Conservation (phyloP, 176 grass and related monocot species). For the Calamus simplicifolius region DNA sequence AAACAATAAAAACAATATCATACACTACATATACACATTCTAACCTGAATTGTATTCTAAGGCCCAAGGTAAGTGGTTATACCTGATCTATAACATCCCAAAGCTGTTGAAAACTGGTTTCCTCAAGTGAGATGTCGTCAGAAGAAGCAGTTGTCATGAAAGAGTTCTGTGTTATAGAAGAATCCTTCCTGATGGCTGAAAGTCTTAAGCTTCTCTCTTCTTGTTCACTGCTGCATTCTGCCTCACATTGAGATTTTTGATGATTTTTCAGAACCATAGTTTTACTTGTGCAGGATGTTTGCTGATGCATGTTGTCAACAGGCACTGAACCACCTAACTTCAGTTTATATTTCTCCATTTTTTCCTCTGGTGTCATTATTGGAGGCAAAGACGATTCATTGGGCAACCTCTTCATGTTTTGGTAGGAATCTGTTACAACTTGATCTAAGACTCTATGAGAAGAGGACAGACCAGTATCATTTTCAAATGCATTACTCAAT, state of each 20-base stretch:
- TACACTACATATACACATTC: too few species aligned
- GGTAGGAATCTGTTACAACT: not conserved
- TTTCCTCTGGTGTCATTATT: slow-evolving; percentile 28
- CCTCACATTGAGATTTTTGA: slow-evolving; percentile 19
- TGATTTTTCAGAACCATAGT: slow-evolving; percentile 35
- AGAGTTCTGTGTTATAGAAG: slow-evolving; percentile 44
- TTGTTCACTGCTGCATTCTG: slow-evolving; percentile 10
- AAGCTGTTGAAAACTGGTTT: slow-evolving; percentile 65
- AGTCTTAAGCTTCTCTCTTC: slow-evolving; percentile 31
- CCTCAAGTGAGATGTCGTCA: slow-evolving; percentile 42
- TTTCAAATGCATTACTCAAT: slow-evolving; percentile 1
- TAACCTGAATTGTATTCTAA: too few species aligned
- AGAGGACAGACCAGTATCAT: not conserved
- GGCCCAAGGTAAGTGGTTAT: slow-evolving; percentile 6
- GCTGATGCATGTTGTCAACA: slow-evolving; percentile 22
- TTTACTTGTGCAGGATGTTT: slow-evolving; percentile 28
- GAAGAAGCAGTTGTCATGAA: slow-evolving; percentile 44
- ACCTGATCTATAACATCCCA: slow-evolving; percentile 87
- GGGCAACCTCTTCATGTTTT: not conserved
- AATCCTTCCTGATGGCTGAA: slow-evolving; percentile 26
- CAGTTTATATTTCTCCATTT: slow-evolving; percentile 28
- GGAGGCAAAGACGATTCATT: slow-evolving; percentile 7
- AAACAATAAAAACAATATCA: too few species aligned
- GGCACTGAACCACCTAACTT: slow-evolving; percentile 9
- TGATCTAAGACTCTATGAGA: not conserved